Evolutionary conservation across 2,329 filamentous ascomycete species (phyloP), one percentile per base, ranked within the genome.

Genomic region (Diaporthe aspalathi): DNA sequence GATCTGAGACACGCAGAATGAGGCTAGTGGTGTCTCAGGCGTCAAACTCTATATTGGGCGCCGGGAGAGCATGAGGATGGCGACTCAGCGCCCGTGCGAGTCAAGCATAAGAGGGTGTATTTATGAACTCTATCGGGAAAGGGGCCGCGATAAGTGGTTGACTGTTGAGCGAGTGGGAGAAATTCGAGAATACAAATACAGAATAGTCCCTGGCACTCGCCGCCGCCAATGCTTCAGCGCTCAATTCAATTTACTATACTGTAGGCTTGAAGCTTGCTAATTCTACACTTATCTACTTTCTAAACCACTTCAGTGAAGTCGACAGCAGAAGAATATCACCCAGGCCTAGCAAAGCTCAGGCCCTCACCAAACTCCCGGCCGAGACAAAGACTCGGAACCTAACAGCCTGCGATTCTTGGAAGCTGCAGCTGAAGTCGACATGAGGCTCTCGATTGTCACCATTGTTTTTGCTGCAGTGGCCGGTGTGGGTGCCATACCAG

Each of bases 11-110:
- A 32, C 11, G 1, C 3, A 38, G 20, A 24, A 29, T 65, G 60
- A 65, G 45, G 60, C 60, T 38, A 24, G 29, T 20, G 29, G 3
- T 22, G 60, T 65, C 60, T 65, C 60, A 65, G 29, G 16, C 45
- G 3, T 38, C n/a, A 17, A 65, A 65, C 45, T 65, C 45, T 65
- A 50, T 65, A 24, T 5, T 6, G n/a, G 9, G 43, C 45, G 43
- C 60, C 0, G 60, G 14, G 4, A 24, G 20, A 2, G 45, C 60
- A 24, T 35, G 20, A 65, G 1, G 5, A 5, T 4, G 29, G n/a
- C 43, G 60, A 17, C 22, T 38, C 14, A 20, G 45, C n/a, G 8
- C 12, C 29, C n/a, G 5, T 20, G 29, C 60, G 60, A 63, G 29
- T 63, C 60, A 35, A 49, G 43, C 29, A 35, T 35, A 11, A 24